A percentile compares a stretch with the other conserved stretches of the same genome.
Conservation (phyloP, 2,329 filamentous ascomycete genomes). For the Setomelanomma holmii region DNA sequence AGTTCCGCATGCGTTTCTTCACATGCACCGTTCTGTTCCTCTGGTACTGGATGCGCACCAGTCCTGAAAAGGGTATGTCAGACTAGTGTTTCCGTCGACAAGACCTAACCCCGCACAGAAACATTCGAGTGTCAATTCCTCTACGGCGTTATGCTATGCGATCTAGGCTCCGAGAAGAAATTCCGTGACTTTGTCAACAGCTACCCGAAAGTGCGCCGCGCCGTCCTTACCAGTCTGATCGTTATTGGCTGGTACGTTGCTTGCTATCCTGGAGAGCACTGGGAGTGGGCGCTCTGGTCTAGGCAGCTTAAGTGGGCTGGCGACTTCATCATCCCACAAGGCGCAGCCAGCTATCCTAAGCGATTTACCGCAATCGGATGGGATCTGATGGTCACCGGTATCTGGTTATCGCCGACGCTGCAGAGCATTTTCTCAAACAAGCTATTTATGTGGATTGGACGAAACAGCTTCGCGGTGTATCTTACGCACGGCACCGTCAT, state of each 20-base stretch:
- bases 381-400: conserved; percentile 58
- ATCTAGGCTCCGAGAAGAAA: conserved; percentile 56
- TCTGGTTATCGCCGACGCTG: conserved; percentile 58
- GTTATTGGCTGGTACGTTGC: conserved; percentile 56
- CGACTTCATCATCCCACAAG: conserved; percentile 57
- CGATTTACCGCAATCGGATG: conserved; percentile 58
- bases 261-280: conserved; percentile 59
- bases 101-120: conserved; percentile 50
- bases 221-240: conserved; percentile 49
- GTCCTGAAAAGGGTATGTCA: conserved; percentile 55
- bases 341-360: conserved; percentile 52
- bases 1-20: conserved; percentile 56
- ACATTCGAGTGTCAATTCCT: conserved; percentile 62
- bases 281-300: conserved; percentile 60
- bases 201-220: conserved; percentile 47
- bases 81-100: no score
- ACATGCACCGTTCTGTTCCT: conserved; percentile 55
- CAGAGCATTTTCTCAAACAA: conserved; percentile 59
- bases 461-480: conserved; percentile 64
- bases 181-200: conserved; percentile 55
- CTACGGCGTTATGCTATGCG: conserved; percentile 61
- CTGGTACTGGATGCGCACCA: conserved; percentile 59
- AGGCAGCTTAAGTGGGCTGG: conserved; percentile 51
- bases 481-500: conserved; percentile 62
- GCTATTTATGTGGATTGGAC: conserved; percentile 61